Evolutionary conservation across 2,329 filamentous ascomycete genomes (phyloP).

Genomic region (Fusarium phyllophilum): DNA sequence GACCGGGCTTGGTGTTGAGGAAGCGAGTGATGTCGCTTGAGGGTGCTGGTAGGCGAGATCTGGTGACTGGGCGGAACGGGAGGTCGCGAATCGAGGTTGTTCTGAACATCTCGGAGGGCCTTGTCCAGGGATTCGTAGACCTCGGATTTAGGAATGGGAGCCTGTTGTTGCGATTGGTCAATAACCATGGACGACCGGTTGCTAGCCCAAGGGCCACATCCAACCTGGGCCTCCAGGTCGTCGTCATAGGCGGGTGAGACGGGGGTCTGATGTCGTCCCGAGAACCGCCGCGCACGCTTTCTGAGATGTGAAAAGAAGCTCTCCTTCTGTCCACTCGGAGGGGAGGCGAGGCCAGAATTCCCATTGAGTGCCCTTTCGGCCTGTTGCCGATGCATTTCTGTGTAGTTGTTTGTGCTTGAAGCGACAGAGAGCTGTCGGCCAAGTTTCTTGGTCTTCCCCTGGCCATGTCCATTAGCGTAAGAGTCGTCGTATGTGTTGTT

Average conservation of each 20-base stretch:
- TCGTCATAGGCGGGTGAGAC: constrained; percentile 85
- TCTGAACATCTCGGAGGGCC: constrained; percentile 65
- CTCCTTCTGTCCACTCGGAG: constrained; percentile 84
- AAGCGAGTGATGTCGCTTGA: constrained; percentile 74
- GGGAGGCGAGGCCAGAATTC: constrained; percentile 77
- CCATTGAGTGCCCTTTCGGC: constrained; percentile 91
- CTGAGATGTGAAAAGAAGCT: constrained; percentile 98
- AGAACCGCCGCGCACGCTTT: constrained; percentile 91
- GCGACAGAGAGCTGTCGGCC: constrained; percentile 92
- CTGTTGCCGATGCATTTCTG: constrained; percentile 88
- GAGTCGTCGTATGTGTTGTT: constrained; percentile 70
- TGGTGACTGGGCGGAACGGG: constrained; percentile 66
- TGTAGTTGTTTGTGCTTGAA: constrained; percentile 92
- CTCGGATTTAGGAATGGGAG: constrained; percentile 63
- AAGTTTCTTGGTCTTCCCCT: constrained; percentile 88
- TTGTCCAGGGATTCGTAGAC: constrained; percentile 70
- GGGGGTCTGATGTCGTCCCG: constrained; percentile 86
- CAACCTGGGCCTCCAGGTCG: constrained; percentile 91
- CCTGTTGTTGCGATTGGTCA: constrained; percentile 65
- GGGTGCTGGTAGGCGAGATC: constrained; percentile 57
- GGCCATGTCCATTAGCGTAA: constrained; percentile 52
- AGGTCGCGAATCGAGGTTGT: constrained; percentile 57
- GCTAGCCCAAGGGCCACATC: constrained; percentile 88
- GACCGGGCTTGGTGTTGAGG: constrained; percentile 71
- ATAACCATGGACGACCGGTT: constrained; percentile 86